Base-by-base conservation (phyloP, 306 rosid species). In the Inga oerstediana region DNA sequence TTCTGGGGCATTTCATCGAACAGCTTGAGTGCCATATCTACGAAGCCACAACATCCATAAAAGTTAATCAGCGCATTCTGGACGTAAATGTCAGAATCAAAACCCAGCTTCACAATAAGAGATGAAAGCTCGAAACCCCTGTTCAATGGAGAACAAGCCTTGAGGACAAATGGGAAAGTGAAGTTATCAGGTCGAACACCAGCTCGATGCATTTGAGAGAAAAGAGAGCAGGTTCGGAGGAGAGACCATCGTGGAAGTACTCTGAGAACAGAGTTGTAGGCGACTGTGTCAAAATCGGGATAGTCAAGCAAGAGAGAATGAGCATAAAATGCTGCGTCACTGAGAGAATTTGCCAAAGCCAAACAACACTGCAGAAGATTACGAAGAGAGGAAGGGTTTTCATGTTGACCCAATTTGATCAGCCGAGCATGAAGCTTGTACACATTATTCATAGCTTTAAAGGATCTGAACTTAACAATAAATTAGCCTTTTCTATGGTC, bases 121-220 rank as follows among this genome's bases (percentile, higher is more conserved):
- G 94, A 78, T 59, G 85, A 91, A 56, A 89, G 74, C 48, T 79
- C 51, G 5, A 6, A 67, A 34, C 82, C 77, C 15, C 32, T 65
- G 43, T 69, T 81, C 10, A 72, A 76, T 27, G 81, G 83, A 80
- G 87, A 58, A 64, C 78, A 56, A 74, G 83, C 84, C 66, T 79
- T 85, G 59, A 91, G 91, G 79, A 91, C 79, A 72, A 89, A 88
- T 7, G 95, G 95, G 87, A 91, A 89, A 59, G 93, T 91, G 84
- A 88, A 91, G 83, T 84, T 73, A 48, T 91, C 93, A 27, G 64
- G 44, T 8, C 90, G 88, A 79, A 85, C 80, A 72, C 43, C 68
- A 77, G 61, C 79, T n/a, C 68, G 88, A 82, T 83, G 91, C 91
- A 91, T 88, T 35, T 70, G 72, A 83, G 83, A 32, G 83, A 91